These are phyloP conservation scores for Kwoniella dejecticola DNA, from an alignment of 768 basidiomycete genomes.

Conservation along the genomic window DNA sequence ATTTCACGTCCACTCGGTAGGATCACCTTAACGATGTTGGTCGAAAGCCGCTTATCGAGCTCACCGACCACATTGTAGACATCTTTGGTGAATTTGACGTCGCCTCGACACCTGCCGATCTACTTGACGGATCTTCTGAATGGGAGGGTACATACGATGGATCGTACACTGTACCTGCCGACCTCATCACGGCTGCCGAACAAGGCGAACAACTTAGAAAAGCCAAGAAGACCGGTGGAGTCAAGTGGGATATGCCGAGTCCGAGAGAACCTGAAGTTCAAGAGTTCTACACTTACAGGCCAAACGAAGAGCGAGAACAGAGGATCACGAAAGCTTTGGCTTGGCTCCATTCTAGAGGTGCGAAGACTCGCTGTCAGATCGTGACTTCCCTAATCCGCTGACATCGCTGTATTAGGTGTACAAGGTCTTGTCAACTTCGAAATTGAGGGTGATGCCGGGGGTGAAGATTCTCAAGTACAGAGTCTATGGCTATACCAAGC, in stretches of 20 bases:
- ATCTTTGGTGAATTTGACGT: constrained; percentile 52
- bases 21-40: constrained; percentile 73
- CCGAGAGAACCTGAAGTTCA: background rate
- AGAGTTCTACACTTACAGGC: constrained; percentile 10
- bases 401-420: constrained; percentile 62
- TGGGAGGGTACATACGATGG: constrained; percentile 43
- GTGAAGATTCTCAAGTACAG: constrained; percentile 82
- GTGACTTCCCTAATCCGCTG: too few species aligned
- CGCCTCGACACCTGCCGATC: constrained; percentile 6
- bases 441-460: constrained; percentile 81
- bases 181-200: constrained; percentile 26
- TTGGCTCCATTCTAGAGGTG: constrained; percentile 83
- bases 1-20: constrained; percentile 16
- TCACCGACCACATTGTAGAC: constrained; percentile 64
- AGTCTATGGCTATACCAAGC: constrained; percentile 82
- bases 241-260: background rate
- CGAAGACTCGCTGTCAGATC: background rate
- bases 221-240: constrained; percentile 18
- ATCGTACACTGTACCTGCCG: constrained; percentile 37
- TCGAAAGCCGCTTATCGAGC: constrained; percentile 66
- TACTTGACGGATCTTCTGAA: constrained; percentile 15
- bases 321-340: constrained; percentile 80
- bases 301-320: constrained; percentile 38
- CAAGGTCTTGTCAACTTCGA: constrained; percentile 74
- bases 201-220: constrained; percentile 7